Evolutionary conservation across 176 grass and related monocot genomes (phyloP), one percentile per base, ranked within the genome.

Genomic region (Rhynchospora tenuis): DNA sequence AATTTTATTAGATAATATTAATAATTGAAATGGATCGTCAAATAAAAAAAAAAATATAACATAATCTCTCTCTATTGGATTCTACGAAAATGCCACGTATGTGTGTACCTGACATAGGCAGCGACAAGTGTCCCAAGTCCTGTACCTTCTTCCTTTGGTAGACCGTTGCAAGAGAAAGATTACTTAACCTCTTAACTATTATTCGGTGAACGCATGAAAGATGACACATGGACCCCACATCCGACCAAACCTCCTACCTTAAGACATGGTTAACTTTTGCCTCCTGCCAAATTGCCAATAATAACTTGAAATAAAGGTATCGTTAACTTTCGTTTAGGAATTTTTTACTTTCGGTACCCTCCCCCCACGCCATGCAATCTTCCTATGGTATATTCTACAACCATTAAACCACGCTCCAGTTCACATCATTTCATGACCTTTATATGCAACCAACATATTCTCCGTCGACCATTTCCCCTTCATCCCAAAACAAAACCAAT

Each of bases 371-470:
- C 61, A 81, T 70, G 57, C 59, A 60, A 72, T 80, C 84, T 71
- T 60, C 52, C 27, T 56, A 50, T 64, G 26, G 48, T 42, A 44
- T 84, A 73, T 62, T 84, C 51, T 60, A 26, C 45, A 74, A 46
- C 17, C 17, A 9, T 84, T 63, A 82, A 60, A 7, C 67, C 9
- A 45, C n/a, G 17, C 17, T 56, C 20, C 63, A 26, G 55, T 78
- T 78, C 54, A 17, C 27, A 33, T 45, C n/a, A 73, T 73, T 38
- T 85, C 72, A 79, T 64, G 11, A 68, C n/a, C 73, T 86, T 64
- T 71, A 64, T 80, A 81, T 79, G 59, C 38, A 85, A 55, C 58
- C 48, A 79, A 78, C 55, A 28, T 43, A 16, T 43, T 56, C 26
- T 73, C 45, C 24, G 44, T 68, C 24, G 42, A 22, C 20, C 43